Evolutionary conservation across 768 basidiomycete genomes (phyloP), one percentile per base, ranked within the genome.

Genomic region (Leucocoprinus birnbaumii): DNA sequence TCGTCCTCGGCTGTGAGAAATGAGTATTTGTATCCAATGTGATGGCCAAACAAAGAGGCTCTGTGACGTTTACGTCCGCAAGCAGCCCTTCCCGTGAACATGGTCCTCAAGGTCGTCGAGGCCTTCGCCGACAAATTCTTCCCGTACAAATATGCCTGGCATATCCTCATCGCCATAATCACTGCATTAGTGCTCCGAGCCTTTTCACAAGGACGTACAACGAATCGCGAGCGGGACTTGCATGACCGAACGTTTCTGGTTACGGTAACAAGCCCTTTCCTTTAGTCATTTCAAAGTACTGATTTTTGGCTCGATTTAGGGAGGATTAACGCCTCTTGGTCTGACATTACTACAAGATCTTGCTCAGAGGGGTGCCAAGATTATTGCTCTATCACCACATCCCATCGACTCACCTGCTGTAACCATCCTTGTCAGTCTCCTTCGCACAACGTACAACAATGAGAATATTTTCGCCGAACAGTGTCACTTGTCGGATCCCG

Each of bases 381-480:
- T 94, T 55, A 87, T 94, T 42, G 86, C 87, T 0, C 80, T 94
- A 19, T 79, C 87, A 0, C 76, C 81, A 0, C 75, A 83, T 41
- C 78, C 85, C 1, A 72, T 87, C 19, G 77, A 80, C 13, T 76
- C 82, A 0, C 66, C 79, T 26, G 62, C 79, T 22, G 77, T 85
- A 2, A 70, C 79, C n/a, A 75, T 86, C 43, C 73, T 92, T 43
- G 69, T 93, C 55, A 72, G 80, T 8, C 78, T 91, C 51, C 67
- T 94, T 24, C 85, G 89, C 43, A 75, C 78, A 0, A 79, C 84
- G 2, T 85, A 85, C 16, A 78, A 79, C 43, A 94, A 94, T 69
- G 83, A 90, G 59, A 73, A 86, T 51, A 83, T 95, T 51, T 94
- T 73, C 64, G 89, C 87, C 11, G 92, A 94, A 56, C 73, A 88